Base-by-base conservation (phyloP, 1,284 basidiomycete genomes). In the Cutaneotrichosporon sp. region DNA sequence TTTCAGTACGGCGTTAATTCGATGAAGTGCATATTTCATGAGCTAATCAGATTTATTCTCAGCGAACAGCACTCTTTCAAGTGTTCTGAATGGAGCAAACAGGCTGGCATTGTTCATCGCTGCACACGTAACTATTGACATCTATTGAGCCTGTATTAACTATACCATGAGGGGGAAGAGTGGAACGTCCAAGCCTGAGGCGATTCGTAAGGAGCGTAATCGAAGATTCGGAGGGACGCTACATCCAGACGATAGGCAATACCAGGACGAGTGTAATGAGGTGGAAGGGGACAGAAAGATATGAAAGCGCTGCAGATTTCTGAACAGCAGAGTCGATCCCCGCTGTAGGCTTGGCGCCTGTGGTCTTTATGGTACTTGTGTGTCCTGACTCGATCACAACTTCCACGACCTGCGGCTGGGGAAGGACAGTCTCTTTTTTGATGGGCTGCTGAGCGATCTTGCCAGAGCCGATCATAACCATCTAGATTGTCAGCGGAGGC, bases 401-500 rank as follows among this genome's bases (percentile, higher is more conserved):
- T 17, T 40, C n/a, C 34, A 67, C 49, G 41, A 66, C 58, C 30
- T 61, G 43, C 4, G 66, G 61, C 18, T 46, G 42, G 21, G 88
- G 88, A 8, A 92, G 80, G 4, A 69, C 66, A 10, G 78, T 74
- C 2, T 76, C 80, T 1, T 74, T 62, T 4, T 65, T 60, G 0
- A 77, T 78, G 0, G 85, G 79, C 72, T 94, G 91, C 0, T 69
- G 74, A 44, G 81, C 88, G 39, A 94, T 79, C 60, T 83, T 70
- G 21, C 91, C 90, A 48, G 77, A 84, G 8, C 91, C 91, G 46
- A 91, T 80, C 61, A 83, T 86, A 53, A 91, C 78, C 70, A 82
- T 80, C 18, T 72, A 7, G 8, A 4, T 12, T 45, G 33, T 45
- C 20, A 45, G 43, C 43, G 9, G 15, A 3, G 2, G 8, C 14